A percentile compares a stretch with the other conserved stretches of the same genome.
These are phyloP conservation scores for Allium cepa DNA, from an alignment of 106 monocot species.

Conservation along the genomic window DNA sequence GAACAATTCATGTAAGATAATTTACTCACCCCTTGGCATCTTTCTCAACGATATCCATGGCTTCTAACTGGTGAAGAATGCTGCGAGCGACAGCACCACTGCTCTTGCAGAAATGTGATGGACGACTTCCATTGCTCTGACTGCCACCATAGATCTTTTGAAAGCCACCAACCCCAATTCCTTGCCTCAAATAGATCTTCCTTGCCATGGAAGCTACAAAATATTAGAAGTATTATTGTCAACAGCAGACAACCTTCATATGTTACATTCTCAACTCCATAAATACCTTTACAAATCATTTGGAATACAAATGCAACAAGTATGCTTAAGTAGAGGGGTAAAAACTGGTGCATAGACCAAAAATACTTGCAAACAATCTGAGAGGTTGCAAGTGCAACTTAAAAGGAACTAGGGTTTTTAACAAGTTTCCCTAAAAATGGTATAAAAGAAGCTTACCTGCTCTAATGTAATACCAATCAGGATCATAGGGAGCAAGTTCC, in stretches of 20 bases:
- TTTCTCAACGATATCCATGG: constrained; percentile 46
- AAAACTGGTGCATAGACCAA: too few relatives aligned
- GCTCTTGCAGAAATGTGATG: constrained; percentile 79
- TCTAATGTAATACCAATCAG: constrained; percentile 35
- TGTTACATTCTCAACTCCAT: too few relatives aligned
- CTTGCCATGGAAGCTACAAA: constrained; percentile 34
- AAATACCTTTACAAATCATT: too few relatives aligned
- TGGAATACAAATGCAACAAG: too few relatives aligned
- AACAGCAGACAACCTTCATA: too few relatives aligned
- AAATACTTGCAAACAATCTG: background rate
- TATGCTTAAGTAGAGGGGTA: too few relatives aligned
- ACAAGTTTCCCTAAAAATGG: background rate
- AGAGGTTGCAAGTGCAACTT: too few relatives aligned
- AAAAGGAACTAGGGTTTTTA: too few relatives aligned
- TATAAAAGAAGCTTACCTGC: constrained; percentile 9
- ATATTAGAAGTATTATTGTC: background rate
- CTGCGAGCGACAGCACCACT: constrained; percentile 60
- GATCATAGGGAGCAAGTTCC: constrained; percentile 34
- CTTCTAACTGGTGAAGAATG: constrained; percentile 52
- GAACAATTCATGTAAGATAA: too few relatives aligned
- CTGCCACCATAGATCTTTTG: constrained; percentile 41
- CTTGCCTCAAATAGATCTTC: constrained; percentile 37
- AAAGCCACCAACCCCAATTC: constrained; percentile 36
- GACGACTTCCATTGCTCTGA: constrained; percentile 42
- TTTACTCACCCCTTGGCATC: constrained; percentile 40